Evolutionary conservation across 768 basidiomycete species (phyloP).

Genomic region (Lentinula sp.): DNA sequence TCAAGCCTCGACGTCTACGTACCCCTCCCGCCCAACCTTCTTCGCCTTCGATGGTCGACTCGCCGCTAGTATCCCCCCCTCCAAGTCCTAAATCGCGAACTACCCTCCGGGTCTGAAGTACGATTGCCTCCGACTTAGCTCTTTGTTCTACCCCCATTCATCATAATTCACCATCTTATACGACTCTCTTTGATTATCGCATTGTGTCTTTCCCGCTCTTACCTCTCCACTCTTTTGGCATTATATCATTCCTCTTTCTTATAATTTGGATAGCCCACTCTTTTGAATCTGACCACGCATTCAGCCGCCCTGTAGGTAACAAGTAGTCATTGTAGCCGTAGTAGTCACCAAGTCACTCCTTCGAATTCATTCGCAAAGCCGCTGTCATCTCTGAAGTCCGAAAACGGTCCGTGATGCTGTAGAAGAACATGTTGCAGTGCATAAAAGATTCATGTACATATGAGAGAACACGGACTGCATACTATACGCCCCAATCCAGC

Average conservation of each 20-base stretch:
- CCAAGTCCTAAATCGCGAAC: not conserved
- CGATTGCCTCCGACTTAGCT: no score
- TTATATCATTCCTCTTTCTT: not conserved
- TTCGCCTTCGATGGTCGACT: not conserved
- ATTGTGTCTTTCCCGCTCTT: not conserved
- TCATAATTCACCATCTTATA: not conserved
- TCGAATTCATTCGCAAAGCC: not conserved
- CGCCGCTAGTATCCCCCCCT: not conserved
- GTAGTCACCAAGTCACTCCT: no score
- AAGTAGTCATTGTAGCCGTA: not conserved
- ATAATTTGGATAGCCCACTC: not conserved
- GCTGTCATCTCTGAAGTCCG: not conserved
- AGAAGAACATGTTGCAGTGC: not conserved
- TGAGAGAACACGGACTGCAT: constrained; percentile 17
- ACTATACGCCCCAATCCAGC: constrained; percentile 17
- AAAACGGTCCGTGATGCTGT: not conserved
- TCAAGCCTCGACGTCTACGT: not conserved
- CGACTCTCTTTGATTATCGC: not conserved
- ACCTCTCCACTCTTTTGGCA: not conserved
- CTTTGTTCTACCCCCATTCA: no score
- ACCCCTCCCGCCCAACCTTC: not conserved
- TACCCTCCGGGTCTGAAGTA: not conserved
- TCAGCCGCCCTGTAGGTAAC: not conserved
- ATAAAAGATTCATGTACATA: constrained; percentile 4
- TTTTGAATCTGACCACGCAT: not conserved